Evolutionary conservation across 176 grass and related monocot genomes (phyloP).

Genomic region (Poa annua): DNA sequence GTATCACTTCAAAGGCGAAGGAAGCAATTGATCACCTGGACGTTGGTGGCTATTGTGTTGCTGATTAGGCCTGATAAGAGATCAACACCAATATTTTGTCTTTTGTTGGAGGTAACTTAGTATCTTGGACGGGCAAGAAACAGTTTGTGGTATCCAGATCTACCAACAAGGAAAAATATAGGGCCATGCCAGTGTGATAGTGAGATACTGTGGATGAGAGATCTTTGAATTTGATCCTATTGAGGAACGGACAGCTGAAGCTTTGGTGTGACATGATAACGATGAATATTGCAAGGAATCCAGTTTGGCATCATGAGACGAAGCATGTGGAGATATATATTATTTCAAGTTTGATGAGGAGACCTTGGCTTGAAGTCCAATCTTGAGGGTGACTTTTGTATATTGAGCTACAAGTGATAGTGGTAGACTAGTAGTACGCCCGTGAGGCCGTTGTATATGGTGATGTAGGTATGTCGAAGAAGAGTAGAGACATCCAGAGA

Average conservation of each 20-base stretch:
- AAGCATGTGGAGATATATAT: neutral
- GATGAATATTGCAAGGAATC: slow-evolving; percentile 1
- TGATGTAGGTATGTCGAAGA: neutral
- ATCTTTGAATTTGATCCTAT: neutral
- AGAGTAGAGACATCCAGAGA: neutral
- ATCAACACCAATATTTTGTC: neutral
- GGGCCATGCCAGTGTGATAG: neutral
- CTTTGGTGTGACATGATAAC: neutral
- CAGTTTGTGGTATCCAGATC: neutral
- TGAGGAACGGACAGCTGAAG: neutral
- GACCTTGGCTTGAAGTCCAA: slow-evolving; percentile 13
- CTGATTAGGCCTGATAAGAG: slow-evolving; percentile 7
- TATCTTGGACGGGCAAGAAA: neutral
- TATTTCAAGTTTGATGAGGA: neutral
- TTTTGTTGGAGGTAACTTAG: neutral
- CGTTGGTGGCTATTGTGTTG: neutral
- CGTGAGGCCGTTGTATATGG: neutral
- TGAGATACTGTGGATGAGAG: neutral
- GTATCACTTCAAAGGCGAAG: slow-evolving; percentile 15
- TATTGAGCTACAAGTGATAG: neutral
- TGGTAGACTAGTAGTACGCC: neutral
- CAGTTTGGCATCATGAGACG: neutral
- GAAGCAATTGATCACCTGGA: slow-evolving; percentile 16
- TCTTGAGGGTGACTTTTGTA: slow-evolving; percentile 2
- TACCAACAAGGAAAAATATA: neutral